A percentile compares a stretch with the other conserved stretches of the same genome.
phyloP scores from a whole-genome alignment of 2,329 filamentous ascomycete species.

The Aureobasidium sp. region DNA sequence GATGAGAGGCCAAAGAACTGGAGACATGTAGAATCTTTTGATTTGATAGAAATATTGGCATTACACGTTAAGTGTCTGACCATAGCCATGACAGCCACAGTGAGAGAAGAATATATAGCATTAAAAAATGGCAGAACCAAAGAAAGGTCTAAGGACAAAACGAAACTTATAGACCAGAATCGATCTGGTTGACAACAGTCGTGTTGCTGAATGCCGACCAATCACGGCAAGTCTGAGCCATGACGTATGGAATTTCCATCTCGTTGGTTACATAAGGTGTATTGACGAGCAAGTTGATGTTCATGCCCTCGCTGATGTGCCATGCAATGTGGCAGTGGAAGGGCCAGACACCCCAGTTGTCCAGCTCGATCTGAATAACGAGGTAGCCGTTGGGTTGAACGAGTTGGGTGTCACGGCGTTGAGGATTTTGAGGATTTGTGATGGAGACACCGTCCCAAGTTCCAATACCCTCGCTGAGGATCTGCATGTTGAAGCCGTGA shows the following conservation, averaged over 20 bases:
- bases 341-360: constrained; percentile 48
- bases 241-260: constrained; percentile 22
- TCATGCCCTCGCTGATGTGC: constrained; percentile 25
- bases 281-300: constrained; percentile 25
- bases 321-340: constrained; percentile 24
- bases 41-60: background rate
- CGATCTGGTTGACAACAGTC: constrained; percentile 21
- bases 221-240: constrained; percentile 26
- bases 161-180: constrained; percentile 18
- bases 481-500: constrained; percentile 25
- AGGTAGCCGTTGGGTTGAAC: constrained; percentile 23
- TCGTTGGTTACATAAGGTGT: constrained; percentile 20
- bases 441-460: constrained; percentile 23
- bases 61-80: background rate
- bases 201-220: constrained; percentile 18
- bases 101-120: background rate
- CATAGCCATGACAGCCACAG: background rate
- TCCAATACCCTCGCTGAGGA: constrained; percentile 19
- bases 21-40: background rate
- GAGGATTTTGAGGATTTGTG: constrained; percentile 21
- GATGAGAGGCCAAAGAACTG: too few species aligned
- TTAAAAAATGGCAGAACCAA: background rate
- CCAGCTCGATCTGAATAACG: constrained; percentile 37
- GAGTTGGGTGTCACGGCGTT: constrained; percentile 22
- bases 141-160: background rate